These are phyloP conservation scores for Noccaea caerulescens DNA, from an alignment of 345 rosid genomes.

Conservation along the genomic window DNA sequence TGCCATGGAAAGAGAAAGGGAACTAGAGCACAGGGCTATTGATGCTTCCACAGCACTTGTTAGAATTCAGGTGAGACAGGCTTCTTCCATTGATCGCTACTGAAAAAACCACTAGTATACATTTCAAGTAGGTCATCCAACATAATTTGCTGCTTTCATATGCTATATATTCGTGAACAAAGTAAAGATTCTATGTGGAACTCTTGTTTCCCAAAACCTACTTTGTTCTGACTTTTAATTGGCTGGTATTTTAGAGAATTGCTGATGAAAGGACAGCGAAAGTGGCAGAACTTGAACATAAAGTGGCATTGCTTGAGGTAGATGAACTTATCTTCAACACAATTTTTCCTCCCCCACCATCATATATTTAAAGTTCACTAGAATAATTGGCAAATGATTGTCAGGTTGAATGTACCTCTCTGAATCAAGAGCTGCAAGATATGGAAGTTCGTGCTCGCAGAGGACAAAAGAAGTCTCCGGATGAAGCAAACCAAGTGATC, in stretches of 20 bases:
- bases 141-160: conserved; percentile 23
- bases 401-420: conserved; percentile 85
- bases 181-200: conserved; percentile 20
- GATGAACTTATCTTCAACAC: conserved; percentile 16
- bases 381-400: conserved; percentile 36
- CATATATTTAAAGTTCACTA: conserved; percentile 24
- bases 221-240: conserved; percentile 27
- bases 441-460: conserved; percentile 85
- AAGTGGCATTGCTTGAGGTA: conserved; percentile 95
- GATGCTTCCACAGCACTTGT: conserved; percentile 96
- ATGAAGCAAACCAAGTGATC: conserved; percentile 87
- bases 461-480: conserved; percentile 88
- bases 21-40: conserved; percentile 89
- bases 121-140: conserved; percentile 27
- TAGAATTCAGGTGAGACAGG: conserved; percentile 80
- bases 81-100: conserved; percentile 10
- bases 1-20: conserved; percentile 96
- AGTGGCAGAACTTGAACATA: conserved; percentile 90
- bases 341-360: conserved; percentile 16
- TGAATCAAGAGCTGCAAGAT: conserved; percentile 95
- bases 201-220: conserved; percentile 12
- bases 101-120: not conserved
- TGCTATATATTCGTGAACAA: conserved; percentile 4
- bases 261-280: conserved; percentile 92
- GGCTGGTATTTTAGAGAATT: conserved; percentile 60